These are phyloP conservation scores for Gomphus bonarii DNA, from an alignment of 1,284 basidiomycete genomes.

Conservation along the genomic window DNA sequence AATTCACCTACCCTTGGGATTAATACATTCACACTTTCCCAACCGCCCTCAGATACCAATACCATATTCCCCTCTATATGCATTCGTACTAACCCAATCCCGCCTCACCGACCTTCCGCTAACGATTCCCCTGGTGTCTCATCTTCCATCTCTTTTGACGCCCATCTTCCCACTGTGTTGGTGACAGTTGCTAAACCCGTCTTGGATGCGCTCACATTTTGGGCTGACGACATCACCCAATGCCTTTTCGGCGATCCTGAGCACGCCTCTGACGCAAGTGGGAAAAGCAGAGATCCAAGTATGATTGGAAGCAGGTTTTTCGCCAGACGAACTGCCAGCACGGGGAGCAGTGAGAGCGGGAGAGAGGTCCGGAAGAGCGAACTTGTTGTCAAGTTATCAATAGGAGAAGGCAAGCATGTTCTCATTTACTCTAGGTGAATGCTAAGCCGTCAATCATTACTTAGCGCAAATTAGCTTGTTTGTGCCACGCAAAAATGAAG, in stretches of 20 bases:
- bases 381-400: slow-evolving; percentile 38
- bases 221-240: slow-evolving; percentile 76
- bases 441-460: not conserved
- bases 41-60: not conserved
- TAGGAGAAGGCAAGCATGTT: slow-evolving; percentile 45
- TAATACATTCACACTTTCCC: not conserved
- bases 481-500: slow-evolving; percentile 27
- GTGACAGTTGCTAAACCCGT: slow-evolving; percentile 50
- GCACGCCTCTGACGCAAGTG: slow-evolving; percentile 22
- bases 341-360: slow-evolving; percentile 20
- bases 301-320: slow-evolving; percentile 82
- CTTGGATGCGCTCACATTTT: slow-evolving; percentile 73
- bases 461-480: slow-evolving; percentile 34
- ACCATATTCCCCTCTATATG: not conserved
- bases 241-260: slow-evolving; percentile 36
- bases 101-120: not conserved
- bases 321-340: slow-evolving; percentile 40
- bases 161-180: slow-evolving; percentile 59
- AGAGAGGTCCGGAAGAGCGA: slow-evolving; percentile 27
- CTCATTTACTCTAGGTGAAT: not conserved
- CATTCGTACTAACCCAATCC: slow-evolving; percentile 9
- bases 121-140: slow-evolving; percentile 18
- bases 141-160: slow-evolving; percentile 25
- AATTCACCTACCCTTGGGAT: not conserved
- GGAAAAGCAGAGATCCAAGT: slow-evolving; percentile 48